Evolutionary conservation across 202 grass and related monocot species (phyloP).

Genomic region (Setaria italica): DNA sequence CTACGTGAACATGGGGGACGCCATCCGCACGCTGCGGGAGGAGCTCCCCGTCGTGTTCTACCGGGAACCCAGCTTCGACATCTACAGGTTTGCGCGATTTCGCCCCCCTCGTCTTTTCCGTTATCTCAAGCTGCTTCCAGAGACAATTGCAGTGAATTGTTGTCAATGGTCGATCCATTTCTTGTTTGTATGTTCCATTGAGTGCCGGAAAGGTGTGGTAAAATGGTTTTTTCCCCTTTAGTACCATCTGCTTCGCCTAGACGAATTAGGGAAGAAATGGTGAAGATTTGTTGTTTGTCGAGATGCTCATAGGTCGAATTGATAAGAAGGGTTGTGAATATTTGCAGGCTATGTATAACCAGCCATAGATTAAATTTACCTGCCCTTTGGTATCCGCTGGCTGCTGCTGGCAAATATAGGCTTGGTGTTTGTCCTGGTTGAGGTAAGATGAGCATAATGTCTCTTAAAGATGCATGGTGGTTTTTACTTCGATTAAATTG

Average conservation of each 20-base stretch:
- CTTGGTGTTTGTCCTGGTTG: background rate
- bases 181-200: background rate
- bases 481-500: slow-evolving; percentile 6
- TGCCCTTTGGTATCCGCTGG: background rate
- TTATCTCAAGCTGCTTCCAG: background rate
- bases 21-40: slow-evolving; percentile 82
- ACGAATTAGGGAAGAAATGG: background rate
- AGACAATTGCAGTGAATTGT: background rate
- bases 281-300: background rate
- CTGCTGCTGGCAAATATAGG: background rate
- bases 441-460: background rate
- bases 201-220: background rate
- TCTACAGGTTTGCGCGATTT: slow-evolving; percentile 67
- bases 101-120: background rate
- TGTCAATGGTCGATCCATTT: background rate
- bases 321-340: background rate
- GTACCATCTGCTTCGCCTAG: background rate
- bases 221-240: background rate
- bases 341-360: background rate
- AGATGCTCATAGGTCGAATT: slow-evolving; percentile 15
- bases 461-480: background rate
- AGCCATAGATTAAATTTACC: background rate
- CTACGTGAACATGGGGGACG: slow-evolving; percentile 91
- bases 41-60: slow-evolving; percentile 78
- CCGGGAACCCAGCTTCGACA: slow-evolving; percentile 71